Evolutionary conservation across 148 eudicot genomes (phyloP).

Genomic region (Rhododendron ferrugineum): DNA sequence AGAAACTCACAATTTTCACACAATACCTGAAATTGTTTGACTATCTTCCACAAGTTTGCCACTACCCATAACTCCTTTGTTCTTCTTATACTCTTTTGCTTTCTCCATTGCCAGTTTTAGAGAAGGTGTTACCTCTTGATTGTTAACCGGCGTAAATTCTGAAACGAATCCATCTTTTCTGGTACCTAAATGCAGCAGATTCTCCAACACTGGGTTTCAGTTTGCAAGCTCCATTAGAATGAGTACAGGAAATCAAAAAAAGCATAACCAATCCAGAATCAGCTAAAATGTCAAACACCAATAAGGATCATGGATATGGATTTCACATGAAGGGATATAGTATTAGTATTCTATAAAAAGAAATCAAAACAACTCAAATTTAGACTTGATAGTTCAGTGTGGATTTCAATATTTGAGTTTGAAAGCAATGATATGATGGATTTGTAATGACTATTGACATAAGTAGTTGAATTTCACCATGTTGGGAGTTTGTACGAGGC

Average conservation of each 20-base stretch:
- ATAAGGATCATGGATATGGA: not conserved
- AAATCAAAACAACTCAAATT: not conserved
- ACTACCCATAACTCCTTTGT: slow-evolving; percentile 18
- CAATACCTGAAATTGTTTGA: slow-evolving; percentile 23
- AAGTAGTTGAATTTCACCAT: not conserved
- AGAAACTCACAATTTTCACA: slow-evolving; percentile 18
- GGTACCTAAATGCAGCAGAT: slow-evolving; percentile 7
- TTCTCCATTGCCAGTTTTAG: slow-evolving; percentile 36
- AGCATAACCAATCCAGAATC: not conserved
- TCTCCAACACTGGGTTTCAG: slow-evolving; percentile 8
- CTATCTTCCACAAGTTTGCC: slow-evolving; percentile 8
- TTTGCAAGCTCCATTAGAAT: not conserved
- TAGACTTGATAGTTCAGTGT: not conserved
- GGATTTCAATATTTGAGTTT: not conserved
- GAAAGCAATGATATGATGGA: not conserved
- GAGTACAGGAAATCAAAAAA: not conserved
- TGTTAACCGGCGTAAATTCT: slow-evolving; percentile 4
- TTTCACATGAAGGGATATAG: not conserved
- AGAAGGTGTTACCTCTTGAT: slow-evolving; percentile 21
- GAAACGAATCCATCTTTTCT: slow-evolving; percentile 12
- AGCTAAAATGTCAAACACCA: not conserved
- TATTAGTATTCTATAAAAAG: not conserved
- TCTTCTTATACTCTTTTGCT: slow-evolving; percentile 34
- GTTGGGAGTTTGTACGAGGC: not conserved
- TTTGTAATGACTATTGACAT: not conserved